Evolutionary conservation across 2,329 filamentous ascomycete genomes (phyloP), one percentile per base, ranked within the genome.

Genomic region (Monilinia aucupariae): DNA sequence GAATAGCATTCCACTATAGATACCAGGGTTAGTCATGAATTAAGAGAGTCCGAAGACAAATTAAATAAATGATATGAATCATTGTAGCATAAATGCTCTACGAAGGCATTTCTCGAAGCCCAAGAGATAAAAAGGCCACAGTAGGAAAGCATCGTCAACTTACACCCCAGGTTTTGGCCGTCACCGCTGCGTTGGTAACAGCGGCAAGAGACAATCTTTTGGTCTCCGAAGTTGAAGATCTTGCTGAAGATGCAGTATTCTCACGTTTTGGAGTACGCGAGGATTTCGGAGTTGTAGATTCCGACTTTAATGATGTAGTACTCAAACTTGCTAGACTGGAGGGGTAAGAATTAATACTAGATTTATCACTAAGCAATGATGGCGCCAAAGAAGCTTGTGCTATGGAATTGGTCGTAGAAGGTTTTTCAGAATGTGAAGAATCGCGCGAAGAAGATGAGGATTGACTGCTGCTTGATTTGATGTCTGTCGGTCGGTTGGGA

Each of bases 161-260:
- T 62, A 62, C 60, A 56, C 83, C 82, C 83, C 83, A 86, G 65
- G 84, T 80, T 52, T 79, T 81, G 2, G 83, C 83, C 25, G 81
- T 80, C 15, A 77, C 78, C 1, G 83, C 83, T 1, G 78, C 83
- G 64, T 79, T 84, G 3, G 81, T 80, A 30, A 86, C 78, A 13
- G 83, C 82, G 8, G 81, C 78, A 37, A 85, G 69, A 0, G 82
- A 80, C 17, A 78, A 78, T 53, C 80, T 77, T 71, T 82, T 84
- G 4, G 74, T 68, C 12, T 75, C 73, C 10, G 69, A 61, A 7
- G 63, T 63, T 12, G 65, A 61, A 10, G 69, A 71, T 64, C 59
- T 68, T 62, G 59, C 63, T 53, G 63, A 74, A 4, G 74, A 69
- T 3, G 75, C 74, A n/a, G 74, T 74, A 12, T 76, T 74, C 25